Evolutionary conservation across 78 protist genomes (phyloP).

Genomic region (Trichosphaerium sp.): DNA sequence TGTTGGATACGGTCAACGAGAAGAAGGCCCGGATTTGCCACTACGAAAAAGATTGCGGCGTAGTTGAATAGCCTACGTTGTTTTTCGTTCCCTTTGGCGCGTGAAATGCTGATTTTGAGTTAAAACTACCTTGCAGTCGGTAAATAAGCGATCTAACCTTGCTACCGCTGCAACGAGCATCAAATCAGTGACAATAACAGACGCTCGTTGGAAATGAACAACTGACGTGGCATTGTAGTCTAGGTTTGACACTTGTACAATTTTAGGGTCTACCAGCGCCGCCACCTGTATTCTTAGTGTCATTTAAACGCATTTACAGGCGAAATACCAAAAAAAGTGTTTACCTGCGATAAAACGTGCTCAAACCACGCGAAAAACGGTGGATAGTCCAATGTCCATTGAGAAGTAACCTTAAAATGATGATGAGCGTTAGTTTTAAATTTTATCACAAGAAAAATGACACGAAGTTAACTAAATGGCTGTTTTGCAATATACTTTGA

Average conservation of each 20-base stretch:
- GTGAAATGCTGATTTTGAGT: no score
- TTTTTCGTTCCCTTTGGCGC: no score
- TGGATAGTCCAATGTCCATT: conserved; percentile 96
- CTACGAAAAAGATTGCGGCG: background rate
- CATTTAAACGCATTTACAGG: no score
- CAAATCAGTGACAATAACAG: conserved; percentile 49
- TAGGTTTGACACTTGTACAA: conserved; percentile 35
- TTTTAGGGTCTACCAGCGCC: no score
- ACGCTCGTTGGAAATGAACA: conserved; percentile 62
- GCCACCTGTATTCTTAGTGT: no score
- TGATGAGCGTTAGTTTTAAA: background rate
- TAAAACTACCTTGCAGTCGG: no score
- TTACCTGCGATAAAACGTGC: conserved; percentile 35
- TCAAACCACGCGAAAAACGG: conserved; percentile 95
- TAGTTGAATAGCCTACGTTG: no score
- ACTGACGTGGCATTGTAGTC: conserved; percentile 27
- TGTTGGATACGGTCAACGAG: conserved; percentile 58
- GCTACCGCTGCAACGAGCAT: conserved; percentile 12
- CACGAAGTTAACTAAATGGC: background rate
- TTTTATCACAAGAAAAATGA: background rate
- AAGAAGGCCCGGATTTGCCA: conserved; percentile 53
- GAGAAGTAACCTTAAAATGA: conserved; percentile 36
- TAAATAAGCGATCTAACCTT: background rate
- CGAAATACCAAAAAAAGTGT: conserved; percentile 54
- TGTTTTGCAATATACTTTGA: background rate